Evolutionary conservation across 805 yeast genomes (phyloP), one percentile per base, ranked within the genome.

Genomic region (Barnettozyma populi): DNA sequence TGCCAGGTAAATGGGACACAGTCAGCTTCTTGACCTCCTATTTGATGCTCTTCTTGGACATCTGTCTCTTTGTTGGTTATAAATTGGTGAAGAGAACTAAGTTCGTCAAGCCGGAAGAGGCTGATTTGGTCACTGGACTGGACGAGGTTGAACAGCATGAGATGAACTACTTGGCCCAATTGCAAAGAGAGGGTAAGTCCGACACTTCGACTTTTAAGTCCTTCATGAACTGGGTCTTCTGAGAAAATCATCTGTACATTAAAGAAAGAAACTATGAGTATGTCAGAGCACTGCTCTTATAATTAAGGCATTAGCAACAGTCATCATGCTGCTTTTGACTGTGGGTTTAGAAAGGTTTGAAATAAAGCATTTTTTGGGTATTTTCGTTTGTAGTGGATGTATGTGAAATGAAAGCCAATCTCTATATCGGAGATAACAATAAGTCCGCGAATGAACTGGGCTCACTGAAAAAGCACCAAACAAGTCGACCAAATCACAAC

Each of bases 1-100:
- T 83, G 52, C 82, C 84, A n/a, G 87, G 84, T 13, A 57, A 67
- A 43, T 87, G 92, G 89, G 62, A 71, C n/a, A 73, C 74, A 23
- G 73, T 79, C 52, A 68, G 73, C 23, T 87, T 88, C 66, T 70
- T 86, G 57, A 84, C 80, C 62, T 78, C 76, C 57, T 88, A 88
- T 61, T 70, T 88, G 55, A 85, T 86, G 89, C 72, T 84, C 9
- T 82, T 86, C 46, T 56, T 80, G 41, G 73, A 72, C 45, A 60
- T 79, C 29, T 71, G 55, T 2, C 64, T 78, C 7, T 80, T 65
- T 52, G 19, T 76, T 9, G 66, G 61, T 32, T 78, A 83, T 71
- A 81, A 81, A 56, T 36, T 79, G 5, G 46, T 69, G 48, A 69
- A 66, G 47, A 72, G 73, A 48, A 74, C 82, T 20, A 70, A 69